Evolutionary conservation across 2,329 filamentous ascomycete genomes (phyloP).

Genomic region (Aspergillus costaricaensis): DNA sequence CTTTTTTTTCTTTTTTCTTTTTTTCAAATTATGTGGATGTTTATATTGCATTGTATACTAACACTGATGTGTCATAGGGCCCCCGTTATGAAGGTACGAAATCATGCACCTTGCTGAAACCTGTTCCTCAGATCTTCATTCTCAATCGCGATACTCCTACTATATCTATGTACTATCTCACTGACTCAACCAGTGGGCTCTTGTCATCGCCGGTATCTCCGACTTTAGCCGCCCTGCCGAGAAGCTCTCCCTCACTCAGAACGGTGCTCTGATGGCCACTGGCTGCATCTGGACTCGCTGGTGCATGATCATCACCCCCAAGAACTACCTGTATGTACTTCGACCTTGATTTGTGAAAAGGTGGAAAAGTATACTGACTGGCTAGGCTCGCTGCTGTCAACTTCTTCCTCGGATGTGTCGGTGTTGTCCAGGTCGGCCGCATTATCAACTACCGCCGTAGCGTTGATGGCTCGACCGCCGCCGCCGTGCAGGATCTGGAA

Average conservation of each 20-base stretch:
- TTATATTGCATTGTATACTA: slow-evolving; percentile 10
- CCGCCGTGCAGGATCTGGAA: slow-evolving; percentile 42
- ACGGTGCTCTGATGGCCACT: slow-evolving; percentile 83
- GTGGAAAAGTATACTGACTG: slow-evolving; percentile 12
- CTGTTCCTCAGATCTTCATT: neutral
- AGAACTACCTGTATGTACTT: slow-evolving; percentile 74
- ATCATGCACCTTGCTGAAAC: neutral
- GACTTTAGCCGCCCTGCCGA: slow-evolving; percentile 90
- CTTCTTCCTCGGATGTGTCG: slow-evolving; percentile 93
- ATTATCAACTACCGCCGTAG: slow-evolving; percentile 66
- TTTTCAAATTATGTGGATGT: neutral
- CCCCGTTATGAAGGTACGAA: slow-evolving; percentile 79
- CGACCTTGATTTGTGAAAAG: neutral
- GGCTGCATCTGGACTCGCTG: slow-evolving; percentile 97
- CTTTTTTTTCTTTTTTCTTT: neutral
- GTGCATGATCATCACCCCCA: slow-evolving; percentile 95
- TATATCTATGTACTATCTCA: slow-evolving; percentile 10
- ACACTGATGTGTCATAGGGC: slow-evolving; percentile 60
- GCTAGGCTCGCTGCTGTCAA: slow-evolving; percentile 86
- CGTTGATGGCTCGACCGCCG: slow-evolving; percentile 53
- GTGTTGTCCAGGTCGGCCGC: slow-evolving; percentile 76
- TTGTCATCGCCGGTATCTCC: slow-evolving; percentile 88
- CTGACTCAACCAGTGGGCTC: slow-evolving; percentile 66
- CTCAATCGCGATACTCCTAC: neutral
- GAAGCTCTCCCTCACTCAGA: slow-evolving; percentile 91